Percentiles rank a stretch among this genome's conserved stretches.
Evolutionary conservation across 441 rosid species (phyloP).

Genomic region (Populus hybrid): DNA sequence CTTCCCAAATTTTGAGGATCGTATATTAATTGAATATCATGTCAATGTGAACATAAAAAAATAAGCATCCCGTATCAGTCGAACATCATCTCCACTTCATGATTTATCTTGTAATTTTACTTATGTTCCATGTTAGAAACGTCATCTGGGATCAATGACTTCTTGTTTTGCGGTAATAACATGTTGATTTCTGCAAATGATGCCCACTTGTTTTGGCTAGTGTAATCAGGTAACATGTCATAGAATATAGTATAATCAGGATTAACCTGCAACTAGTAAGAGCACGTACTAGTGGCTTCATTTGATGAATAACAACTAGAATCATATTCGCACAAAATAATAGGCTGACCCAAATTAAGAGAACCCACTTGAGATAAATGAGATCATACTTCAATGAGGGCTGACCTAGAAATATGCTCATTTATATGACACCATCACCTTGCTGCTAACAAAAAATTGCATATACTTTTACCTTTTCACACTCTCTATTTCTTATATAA

Average conservation of each 20-base stretch:
- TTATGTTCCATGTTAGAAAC: neutral
- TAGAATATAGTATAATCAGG: neutral
- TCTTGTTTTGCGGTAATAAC: neutral
- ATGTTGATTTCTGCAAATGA: neutral
- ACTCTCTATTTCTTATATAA: no score
- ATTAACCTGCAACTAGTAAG: neutral
- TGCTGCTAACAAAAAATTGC: neutral
- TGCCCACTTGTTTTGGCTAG: neutral
- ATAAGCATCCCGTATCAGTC: neutral
- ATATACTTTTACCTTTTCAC: neutral
- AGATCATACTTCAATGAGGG: neutral
- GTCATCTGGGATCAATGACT: neutral
- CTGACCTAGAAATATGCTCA: neutral
- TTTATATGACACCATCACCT: neutral
- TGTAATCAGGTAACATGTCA: neutral
- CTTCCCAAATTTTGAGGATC: neutral
- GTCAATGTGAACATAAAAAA: neutral
- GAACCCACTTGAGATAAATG: neutral
- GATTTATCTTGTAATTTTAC: neutral
- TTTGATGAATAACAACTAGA: neutral
- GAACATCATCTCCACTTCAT: neutral
- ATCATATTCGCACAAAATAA: neutral
- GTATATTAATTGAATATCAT: neutral
- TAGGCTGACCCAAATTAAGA: neutral
- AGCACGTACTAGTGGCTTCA: neutral